Base-by-base conservation (phyloP, 108 stramenopile genomes). In the Cyclotella kingstonii region DNA sequence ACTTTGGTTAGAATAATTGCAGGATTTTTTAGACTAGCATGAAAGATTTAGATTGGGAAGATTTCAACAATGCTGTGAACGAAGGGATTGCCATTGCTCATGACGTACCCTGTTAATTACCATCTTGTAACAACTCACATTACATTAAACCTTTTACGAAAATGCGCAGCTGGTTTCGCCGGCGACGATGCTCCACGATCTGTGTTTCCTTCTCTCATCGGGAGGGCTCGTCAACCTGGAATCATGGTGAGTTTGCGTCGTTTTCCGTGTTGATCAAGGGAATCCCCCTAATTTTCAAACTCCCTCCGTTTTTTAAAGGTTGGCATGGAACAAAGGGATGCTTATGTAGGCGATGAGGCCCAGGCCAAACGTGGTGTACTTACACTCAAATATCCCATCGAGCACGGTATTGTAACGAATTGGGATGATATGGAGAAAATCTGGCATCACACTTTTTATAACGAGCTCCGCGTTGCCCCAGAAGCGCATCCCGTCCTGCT, bases 291-390 rank as follows among this genome's bases (percentile, higher is more conserved):
- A 22, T 44, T 27, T 25, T 14, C 1, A 12, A 52, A 48, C 19
- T 14, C 4, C 11, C 3, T 36, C 33, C 34, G 35, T 53, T 26
- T 52, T 40, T 31, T 23, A 15, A 64, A 69, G 78, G 84, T 98
- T 64, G 98, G 98, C 63, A 99, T 99, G 98, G 98, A 99, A 83
- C 98, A 99, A 72, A 95, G 97, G 72, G 97, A 99, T 76, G 97
- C 98, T 58, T 99, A 99, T 70, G 98, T 99, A 42, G 99, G 99
- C 50, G 95, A 98, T 63, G 97, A 98, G 79, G 97, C 97, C 54
- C 95, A 95, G 75, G 91, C 93, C 67, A 96, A 96, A 92, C 91
- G 97, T 72, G 94, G 94, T 81, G 94, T 97, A 62, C 88, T 99
- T 58, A 98, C 96, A 54, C 86, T 99, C 54, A 99, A 99, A 78